Evolutionary conservation across 495 filamentous ascomycete species (phyloP), one percentile per base, ranked within the genome.

Genomic region (Mytilinidion resinicola): DNA sequence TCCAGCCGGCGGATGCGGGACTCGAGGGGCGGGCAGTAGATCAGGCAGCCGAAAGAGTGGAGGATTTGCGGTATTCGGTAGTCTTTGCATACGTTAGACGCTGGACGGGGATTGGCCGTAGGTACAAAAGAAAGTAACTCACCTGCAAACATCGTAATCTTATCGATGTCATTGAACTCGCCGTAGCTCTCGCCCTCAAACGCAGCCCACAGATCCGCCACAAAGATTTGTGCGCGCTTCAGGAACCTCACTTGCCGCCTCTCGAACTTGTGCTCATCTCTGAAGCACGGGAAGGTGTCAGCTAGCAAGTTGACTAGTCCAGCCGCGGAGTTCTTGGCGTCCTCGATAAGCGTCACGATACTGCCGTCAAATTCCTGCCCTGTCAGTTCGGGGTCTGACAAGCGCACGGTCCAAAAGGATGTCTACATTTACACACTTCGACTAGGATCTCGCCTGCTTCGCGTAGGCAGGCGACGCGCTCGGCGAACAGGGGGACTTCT

Each of bases 41-140:
- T 78, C 15, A 99, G 76, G 58, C 89, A 93, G 37, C 89, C 88
- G 25, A 99, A 77, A 21, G 82, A 79, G 64, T 95, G 80, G 5
- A 99, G 80, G 63, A 96, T 96, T 75, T 97, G 93, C 5, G 93
- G 93, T 36, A 99, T 84, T 25, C 93, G 84, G 68, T 99, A 97
- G 75, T 99, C 93, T 77, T 44, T 10, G 21, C 3, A 12, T 67
- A 44, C 64, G 7, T 30, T 43, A 30, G 25, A 30, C 25, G 25
- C 25, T 30, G 25, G 2, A 30, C 25, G 6, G 25, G 25, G 25
- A 30, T 30, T 30, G 25, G 25, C 25, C 25, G 46, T 25, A 25
- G 21, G 46, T 49, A 14, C 7, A 57, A 53, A 20, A 20, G 14
- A 30, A 30, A 30, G 25, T 30, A 30, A 30, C 72, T 46, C 72